Conservation (phyloP, 495 filamentous ascomycete species). For the Xylaria palmicola region DNA sequence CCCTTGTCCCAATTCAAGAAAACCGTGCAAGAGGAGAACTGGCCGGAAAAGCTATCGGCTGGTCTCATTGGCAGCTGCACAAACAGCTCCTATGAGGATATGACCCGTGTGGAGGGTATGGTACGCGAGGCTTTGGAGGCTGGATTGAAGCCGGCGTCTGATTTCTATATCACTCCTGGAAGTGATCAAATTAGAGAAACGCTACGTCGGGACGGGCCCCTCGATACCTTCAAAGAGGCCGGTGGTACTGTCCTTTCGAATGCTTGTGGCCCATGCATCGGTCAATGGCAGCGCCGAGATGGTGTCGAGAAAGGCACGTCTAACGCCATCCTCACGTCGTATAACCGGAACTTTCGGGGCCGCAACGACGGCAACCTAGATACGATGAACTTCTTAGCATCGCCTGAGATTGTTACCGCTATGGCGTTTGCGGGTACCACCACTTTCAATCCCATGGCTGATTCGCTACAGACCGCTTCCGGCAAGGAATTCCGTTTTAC, state of each 20-base stretch:
- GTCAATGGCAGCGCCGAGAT: conserved; percentile 94
- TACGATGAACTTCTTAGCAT: conserved; percentile 98
- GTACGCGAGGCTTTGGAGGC: conserved; percentile 86
- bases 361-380: conserved; percentile 94
- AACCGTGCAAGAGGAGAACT: conserved; percentile 76
- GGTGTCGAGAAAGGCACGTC: conserved; percentile 73
- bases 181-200: conserved; percentile 97
- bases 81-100: conserved; percentile 97
- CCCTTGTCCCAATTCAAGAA: conserved; percentile 85
- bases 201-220: conserved; percentile 78
- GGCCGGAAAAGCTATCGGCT: conserved; percentile 87
- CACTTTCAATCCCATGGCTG: conserved; percentile 94
- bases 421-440: conserved; percentile 90
- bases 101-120: conserved; percentile 89
- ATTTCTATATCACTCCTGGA: conserved; percentile 94
- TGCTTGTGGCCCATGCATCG: conserved; percentile 93
- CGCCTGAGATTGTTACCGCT: conserved; percentile 92
- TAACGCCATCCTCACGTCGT: conserved; percentile 96
- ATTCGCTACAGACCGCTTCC: conserved; percentile 75
- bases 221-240: conserved; percentile 81
- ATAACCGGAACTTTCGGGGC: conserved; percentile 97
- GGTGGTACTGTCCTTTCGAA: conserved; percentile 91
- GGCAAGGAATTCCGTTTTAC: conserved; percentile 84
- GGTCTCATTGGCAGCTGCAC: conserved; percentile 97
- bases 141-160: conserved; percentile 80